Percentiles rank a stretch among this genome's conserved stretches.
phyloP scores from a whole-genome alignment of 1,139 yeast genomes.

The Taiozyma sp. region DNA sequence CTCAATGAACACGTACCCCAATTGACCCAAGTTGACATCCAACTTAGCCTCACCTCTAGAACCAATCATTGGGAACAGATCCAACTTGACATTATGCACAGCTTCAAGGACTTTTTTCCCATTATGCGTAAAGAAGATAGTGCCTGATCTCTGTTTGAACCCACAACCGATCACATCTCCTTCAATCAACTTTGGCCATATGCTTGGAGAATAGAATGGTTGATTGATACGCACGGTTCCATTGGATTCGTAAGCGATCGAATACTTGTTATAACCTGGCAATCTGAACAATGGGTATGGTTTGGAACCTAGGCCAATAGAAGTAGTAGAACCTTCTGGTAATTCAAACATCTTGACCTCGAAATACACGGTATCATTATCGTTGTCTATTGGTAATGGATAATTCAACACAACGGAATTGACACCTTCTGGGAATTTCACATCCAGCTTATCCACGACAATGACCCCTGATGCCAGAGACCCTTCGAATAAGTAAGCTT shows the following conservation, averaged over 20 bases:
- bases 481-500: conserved; percentile 38
- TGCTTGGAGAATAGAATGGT: conserved; percentile 69
- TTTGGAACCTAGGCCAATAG: conserved; percentile 79
- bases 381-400: conserved; percentile 57
- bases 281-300: conserved; percentile 88
- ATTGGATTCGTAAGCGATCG: conserved; percentile 83
- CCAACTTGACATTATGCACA: conserved; percentile 71
- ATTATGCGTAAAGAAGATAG: conserved; percentile 77
- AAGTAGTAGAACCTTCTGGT: conserved; percentile 20
- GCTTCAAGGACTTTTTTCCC: conserved; percentile 82
- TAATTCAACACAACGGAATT: conserved; percentile 51
- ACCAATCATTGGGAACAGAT: conserved; percentile 81
- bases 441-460: conserved; percentile 63
- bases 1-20: conserved; percentile 85
- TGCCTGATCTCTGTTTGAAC: conserved; percentile 66
- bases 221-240: conserved; percentile 80
- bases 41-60: conserved; percentile 58
- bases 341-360: conserved; percentile 63
- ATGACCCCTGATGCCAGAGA: conserved; percentile 29
- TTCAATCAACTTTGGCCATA: conserved; percentile 68
- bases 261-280: conserved; percentile 79
- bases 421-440: conserved; percentile 40
- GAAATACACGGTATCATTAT: conserved; percentile 64
- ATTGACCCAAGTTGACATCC: conserved; percentile 75
- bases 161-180: conserved; percentile 92